Base-by-base conservation (phyloP, 257 asterid genomes). In the Salvia splendens region DNA sequence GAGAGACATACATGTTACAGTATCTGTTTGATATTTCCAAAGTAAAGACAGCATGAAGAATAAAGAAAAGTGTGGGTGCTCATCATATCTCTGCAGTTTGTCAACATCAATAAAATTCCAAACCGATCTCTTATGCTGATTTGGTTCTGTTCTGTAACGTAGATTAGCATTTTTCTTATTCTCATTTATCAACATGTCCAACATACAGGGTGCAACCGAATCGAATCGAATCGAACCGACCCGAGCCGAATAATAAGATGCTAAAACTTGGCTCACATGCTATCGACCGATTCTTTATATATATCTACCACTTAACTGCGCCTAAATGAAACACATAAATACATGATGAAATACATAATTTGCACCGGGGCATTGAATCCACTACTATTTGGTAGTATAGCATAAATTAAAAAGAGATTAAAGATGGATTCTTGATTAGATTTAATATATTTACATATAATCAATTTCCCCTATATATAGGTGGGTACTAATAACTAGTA, bases 31-130 rank as follows among this genome's bases (percentile, higher is more conserved):
- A 56, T 57, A 57, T 57, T 36, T n/a, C 28, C 45, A 14, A 57
- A 57, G n/a, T 50, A 5, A 50, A 50, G 28, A 45, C 60, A 28
- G 6, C 61, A 33, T 12, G 3, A 32, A 57, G 6, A 38, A 49
- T 32, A 38, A 43, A 61, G 40, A 45, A 28, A 45, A 45, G 11
- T 12, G 68, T 45, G 42, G 49, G 49, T 32, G 28, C 17, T 65
- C 11, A 42, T 65, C 11, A 42, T 33, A 35, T 12, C 10, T 50
- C 30, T 49, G 47, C 8, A 50, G 70, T 38, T 51, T 12, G 35
- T 12, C 36, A 35, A 51, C 61, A 66, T 20, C 30, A 15, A 35
- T 35, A 10, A 12, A 41, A 41, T 61, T 48, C 51, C 51, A 16
- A 45, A 20, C 41, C 50, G 17, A 5, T 61, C 17, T 12, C 53